Evolutionary conservation across 805 yeast genomes (phyloP), one percentile per base, ranked within the genome.

Genomic region (Zygoascus flipseniorum): DNA sequence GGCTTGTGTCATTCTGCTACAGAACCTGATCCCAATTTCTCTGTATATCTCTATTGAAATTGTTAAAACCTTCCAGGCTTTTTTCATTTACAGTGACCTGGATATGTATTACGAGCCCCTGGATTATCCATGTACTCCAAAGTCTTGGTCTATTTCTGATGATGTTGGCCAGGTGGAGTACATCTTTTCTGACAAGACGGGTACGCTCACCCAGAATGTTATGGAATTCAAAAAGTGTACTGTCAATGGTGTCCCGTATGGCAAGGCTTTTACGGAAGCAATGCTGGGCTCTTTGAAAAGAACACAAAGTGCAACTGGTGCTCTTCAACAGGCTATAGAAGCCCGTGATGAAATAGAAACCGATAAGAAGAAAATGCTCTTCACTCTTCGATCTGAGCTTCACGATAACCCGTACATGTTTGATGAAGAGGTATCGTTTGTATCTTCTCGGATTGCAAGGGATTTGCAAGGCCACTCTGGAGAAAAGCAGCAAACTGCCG

Each of bases 81-180:
- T 74, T 58, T 85, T 85, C 70, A 86, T 86, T 58, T 83, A 77
- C 65, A 76, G 85, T 1, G 95, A 86, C 65, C 70, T 75, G 28
- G 74, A 78, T 54, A 81, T 86, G 84, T 86, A 86, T 63, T 83
- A 85, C 61, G 82, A 76, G 51, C 75, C 68, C 52, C 69, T 84
- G 47, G 89, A 86, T 67, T 83, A 79, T 62, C 89, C 92, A 0
- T 85, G 92, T 66, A 76, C 82, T 1, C 92, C 95, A 2, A 85
- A 85, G 61, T 78, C 90, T 0, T 86, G 95, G 95, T 82, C 82
- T 57, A 83, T 86, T 46, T 83, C 89, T 5, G 95, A 86, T 68
- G 95, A 86, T 66, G 74, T 86, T 58, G 95, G 95, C 18, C 95
- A 86, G 65, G 82, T 86, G 55, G 93, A 86, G 66, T 86, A 84